Conservation (phyloP, 2,329 filamentous ascomycete genomes). For the Botrytis deweyae region DNA sequence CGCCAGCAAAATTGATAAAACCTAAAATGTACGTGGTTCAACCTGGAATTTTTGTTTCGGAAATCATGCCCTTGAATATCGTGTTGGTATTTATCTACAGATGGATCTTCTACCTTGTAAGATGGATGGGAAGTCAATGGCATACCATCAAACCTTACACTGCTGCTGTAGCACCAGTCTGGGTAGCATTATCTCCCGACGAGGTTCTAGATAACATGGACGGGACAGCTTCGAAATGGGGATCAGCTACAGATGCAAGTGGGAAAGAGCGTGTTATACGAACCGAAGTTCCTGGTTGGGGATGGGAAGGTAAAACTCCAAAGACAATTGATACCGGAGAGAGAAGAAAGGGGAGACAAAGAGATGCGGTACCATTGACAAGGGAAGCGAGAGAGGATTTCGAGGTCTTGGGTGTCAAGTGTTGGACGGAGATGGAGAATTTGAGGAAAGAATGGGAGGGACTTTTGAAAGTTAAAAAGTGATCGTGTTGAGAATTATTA, state of each 20-base stretch:
- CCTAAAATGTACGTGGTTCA: slow-evolving; percentile 78
- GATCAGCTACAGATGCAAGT: slow-evolving; percentile 62
- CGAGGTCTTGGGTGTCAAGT: slow-evolving; percentile 57
- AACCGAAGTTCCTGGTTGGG: slow-evolving; percentile 88
- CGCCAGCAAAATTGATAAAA: slow-evolving; percentile 31
- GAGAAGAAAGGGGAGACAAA: slow-evolving; percentile 58
- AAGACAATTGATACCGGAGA: slow-evolving; percentile 46
- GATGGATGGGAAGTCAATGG: slow-evolving; percentile 84
- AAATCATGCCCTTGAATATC: slow-evolving; percentile 71
- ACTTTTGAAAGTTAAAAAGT: slow-evolving; percentile 31
- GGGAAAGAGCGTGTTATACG: slow-evolving; percentile 64
- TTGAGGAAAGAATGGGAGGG: slow-evolving; percentile 65
- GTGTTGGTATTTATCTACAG: slow-evolving; percentile 70
- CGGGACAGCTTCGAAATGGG: slow-evolving; percentile 73
- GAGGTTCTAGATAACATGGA: slow-evolving; percentile 58
- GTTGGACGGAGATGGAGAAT: slow-evolving; percentile 71
- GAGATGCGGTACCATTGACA: slow-evolving; percentile 57
- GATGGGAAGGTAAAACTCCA: slow-evolving; percentile 59
- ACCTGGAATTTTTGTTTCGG: slow-evolving; percentile 81
- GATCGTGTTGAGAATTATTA: neutral
- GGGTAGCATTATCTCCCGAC: slow-evolving; percentile 70
- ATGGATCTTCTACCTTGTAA: slow-evolving; percentile 65
- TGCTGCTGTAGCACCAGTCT: slow-evolving; percentile 73
- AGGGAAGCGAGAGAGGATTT: slow-evolving; percentile 60
- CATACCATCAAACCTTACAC: slow-evolving; percentile 75